Conservation (phyloP, 2,329 filamentous ascomycete species). For the Penicillium sp. region DNA sequence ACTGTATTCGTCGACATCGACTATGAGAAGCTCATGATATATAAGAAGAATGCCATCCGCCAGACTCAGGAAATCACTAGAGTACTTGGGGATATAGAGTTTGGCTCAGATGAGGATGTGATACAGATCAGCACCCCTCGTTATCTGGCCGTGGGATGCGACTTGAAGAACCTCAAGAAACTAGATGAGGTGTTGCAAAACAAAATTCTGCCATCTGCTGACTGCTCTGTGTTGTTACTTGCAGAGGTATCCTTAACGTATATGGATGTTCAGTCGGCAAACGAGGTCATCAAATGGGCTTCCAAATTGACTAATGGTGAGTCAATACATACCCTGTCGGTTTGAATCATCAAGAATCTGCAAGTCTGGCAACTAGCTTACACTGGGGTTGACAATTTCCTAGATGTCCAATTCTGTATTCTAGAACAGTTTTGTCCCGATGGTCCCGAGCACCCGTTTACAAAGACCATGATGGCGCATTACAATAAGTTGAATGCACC, state of each 20-base stretch:
- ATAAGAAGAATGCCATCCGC: constrained; percentile 68
- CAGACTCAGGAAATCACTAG: constrained; percentile 60
- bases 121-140: constrained; percentile 64
- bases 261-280: constrained; percentile 72
- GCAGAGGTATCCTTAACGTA: constrained; percentile 92
- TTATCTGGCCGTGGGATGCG: constrained; percentile 79
- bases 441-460: constrained; percentile 77
- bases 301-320: constrained; percentile 66
- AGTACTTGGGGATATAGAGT: constrained; percentile 49
- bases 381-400: neutral
- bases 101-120: constrained; percentile 27
- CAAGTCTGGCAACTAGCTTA: neutral
- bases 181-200: constrained; percentile 61
- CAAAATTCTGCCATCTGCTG: constrained; percentile 55
- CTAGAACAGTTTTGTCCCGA: constrained; percentile 84
- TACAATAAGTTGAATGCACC: constrained; percentile 79
- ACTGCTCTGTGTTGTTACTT: constrained; percentile 70
- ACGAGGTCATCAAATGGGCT: constrained; percentile 77
- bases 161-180: constrained; percentile 66
- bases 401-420: constrained; percentile 73
- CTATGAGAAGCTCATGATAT: constrained; percentile 74
- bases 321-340: constrained; percentile 14
- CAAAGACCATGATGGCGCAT: constrained; percentile 78
- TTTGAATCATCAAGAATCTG: neutral
- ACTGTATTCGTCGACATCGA: constrained; percentile 80